A percentile compares a stretch with the other conserved stretches of the same genome.
Conservation (phyloP, 2,329 filamentous ascomycete species). For the Stemphylium lycopersici region DNA sequence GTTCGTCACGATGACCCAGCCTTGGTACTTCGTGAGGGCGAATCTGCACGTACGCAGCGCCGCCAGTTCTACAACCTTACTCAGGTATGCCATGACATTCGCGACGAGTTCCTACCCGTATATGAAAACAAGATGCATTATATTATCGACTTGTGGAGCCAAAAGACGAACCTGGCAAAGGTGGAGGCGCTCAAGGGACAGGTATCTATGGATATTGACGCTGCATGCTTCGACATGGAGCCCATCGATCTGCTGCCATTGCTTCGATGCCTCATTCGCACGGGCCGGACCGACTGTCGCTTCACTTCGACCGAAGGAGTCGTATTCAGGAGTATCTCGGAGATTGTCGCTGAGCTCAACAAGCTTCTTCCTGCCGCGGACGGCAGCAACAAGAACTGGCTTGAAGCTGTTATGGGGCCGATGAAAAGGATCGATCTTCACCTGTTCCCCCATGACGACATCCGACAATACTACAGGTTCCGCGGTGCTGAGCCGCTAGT, state of each 20-base stretch:
- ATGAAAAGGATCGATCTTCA: conserved; percentile 21
- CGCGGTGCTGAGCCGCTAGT: conserved; percentile 21
- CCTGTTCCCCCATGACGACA: conserved; percentile 20
- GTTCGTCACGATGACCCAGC: conserved; percentile 18
- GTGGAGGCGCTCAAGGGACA: conserved; percentile 15
- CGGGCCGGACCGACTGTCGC: conserved; percentile 6
- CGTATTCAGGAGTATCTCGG: conserved; percentile 19
- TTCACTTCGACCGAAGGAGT: conserved; percentile 19
- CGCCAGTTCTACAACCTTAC: conserved; percentile 22
- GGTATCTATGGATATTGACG: conserved; percentile 31
- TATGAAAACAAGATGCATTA: conserved; percentile 20
- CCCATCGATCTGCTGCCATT: conserved; percentile 20
- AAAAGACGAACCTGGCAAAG: conserved; percentile 8
- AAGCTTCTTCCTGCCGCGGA: conserved; percentile 14
- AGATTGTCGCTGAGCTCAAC: conserved; percentile 18
- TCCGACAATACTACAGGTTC: conserved; percentile 22
- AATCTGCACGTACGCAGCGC: background rate
- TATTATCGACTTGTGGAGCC: conserved; percentile 17
- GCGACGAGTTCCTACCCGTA: conserved; percentile 31
- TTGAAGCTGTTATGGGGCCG: conserved; percentile 14
- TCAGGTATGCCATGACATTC: conserved; percentile 35
- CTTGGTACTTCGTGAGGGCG: conserved; percentile 5
- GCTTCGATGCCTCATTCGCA: conserved; percentile 13
- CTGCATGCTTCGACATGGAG: conserved; percentile 24
- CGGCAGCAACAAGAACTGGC: conserved; percentile 13